Base-by-base conservation (phyloP, 805 yeast species). In the Pichia californica region DNA sequence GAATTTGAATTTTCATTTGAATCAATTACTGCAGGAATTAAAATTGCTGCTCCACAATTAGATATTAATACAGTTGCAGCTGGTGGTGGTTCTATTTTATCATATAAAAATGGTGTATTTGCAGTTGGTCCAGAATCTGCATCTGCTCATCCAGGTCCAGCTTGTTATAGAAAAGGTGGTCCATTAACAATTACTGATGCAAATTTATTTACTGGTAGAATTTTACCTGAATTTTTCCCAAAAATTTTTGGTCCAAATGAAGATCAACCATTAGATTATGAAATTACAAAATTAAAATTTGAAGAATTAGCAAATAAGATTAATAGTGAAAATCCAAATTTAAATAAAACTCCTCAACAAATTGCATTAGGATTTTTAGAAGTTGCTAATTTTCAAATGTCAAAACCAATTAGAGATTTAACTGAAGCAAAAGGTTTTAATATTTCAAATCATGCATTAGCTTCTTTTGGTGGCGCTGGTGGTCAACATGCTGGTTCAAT, bases 381-480 rank as follows among this genome's bases (percentile, higher is more conserved):
- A 48, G 94, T 88, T 7, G 95, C 96, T 2, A 81, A 83, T 55
- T 94, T 85, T 54, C 69, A 88, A 1, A 88, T 88, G 95, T 83
- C 93, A 14, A 73, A 93, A 48, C 95, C 96, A 3, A 84, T 88
- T 43, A 71, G 96, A 45, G 80, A 83, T 32, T 64, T 88, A 40
- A 87, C 95, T 0, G 96, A 87, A 57, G 86, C 91, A 2, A 85
- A 80, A 56, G 96, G 96, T 5, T 78, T 79, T 55, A 71, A 75
- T 34, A 71, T 79, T 0, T 59, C 83, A 10, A 67, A 73, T 14
- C 95, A 88, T 59, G 66, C 81, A 45, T 64, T 88, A 46, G 94
- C 88, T 2, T 74, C 91, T 3, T 88, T 88, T 64, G 96, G 96
- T 38, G 96, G 96, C 37, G 95, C 95, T 23, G 96, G 96, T 43